Percentiles rank a stretch among this genome's conserved stretches.
Evolutionary conservation across 2,329 filamentous ascomycete species (phyloP).

Genomic region (Phyllosticta citriasiana): DNA sequence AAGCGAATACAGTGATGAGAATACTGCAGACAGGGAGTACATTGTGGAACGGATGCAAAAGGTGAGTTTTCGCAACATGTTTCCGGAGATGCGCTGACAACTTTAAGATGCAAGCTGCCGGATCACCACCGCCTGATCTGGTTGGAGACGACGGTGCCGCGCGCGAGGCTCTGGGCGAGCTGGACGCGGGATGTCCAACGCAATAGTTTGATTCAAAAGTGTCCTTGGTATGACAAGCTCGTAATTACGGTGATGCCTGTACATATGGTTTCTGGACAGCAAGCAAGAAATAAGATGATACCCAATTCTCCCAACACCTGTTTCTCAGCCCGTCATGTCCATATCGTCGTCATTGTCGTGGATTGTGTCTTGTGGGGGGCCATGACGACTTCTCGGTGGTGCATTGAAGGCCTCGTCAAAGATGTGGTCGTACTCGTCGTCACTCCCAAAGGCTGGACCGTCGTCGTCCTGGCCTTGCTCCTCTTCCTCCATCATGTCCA

Average conservation of each 20-base stretch:
- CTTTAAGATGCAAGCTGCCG: conserved; percentile 85
- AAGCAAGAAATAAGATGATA: not conserved
- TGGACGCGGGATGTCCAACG: conserved; percentile 52
- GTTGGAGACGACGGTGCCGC: conserved; percentile 82
- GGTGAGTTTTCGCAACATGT: conserved; percentile 43
- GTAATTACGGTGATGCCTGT: not conserved
- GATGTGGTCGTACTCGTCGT: conserved; percentile 50
- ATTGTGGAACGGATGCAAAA: conserved; percentile 98
- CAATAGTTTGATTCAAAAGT: conserved; percentile 39
- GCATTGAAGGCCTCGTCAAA: conserved; percentile 45
- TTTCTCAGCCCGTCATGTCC: conserved; percentile 20
- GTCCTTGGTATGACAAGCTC: not conserved
- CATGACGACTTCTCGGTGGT: conserved; percentile 26
- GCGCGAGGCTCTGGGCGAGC: conserved; percentile 53
- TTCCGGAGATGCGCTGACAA: conserved; percentile 10
- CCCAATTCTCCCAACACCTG: not conserved
- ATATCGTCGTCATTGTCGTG: conserved; percentile 18
- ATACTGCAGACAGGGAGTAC: conserved; percentile 72
- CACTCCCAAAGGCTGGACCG: conserved; percentile 35
- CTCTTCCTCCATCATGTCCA: conserved; percentile 33
- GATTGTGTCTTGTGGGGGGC: conserved; percentile 12
- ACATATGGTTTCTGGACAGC: not conserved
- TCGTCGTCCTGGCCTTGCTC: conserved; percentile 4
- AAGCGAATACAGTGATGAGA: conserved; percentile 69
- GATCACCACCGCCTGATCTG: conserved; percentile 80